Evolutionary conservation across 148 eudicot genomes (phyloP).

Genomic region (Mesembryanthemum crystallinum): DNA sequence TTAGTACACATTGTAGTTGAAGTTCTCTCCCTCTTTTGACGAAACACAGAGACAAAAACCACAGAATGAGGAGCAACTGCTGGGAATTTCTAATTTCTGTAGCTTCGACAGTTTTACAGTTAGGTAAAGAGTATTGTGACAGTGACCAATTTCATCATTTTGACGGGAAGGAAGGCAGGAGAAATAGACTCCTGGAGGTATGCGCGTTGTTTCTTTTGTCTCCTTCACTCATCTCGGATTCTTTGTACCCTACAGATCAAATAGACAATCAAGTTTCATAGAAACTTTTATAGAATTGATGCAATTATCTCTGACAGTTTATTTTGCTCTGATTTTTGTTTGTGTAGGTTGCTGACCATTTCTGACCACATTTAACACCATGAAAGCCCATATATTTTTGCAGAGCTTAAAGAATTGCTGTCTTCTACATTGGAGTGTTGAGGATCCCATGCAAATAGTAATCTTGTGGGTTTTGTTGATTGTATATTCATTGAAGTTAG

Average conservation of each 20-base stretch:
- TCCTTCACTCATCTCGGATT: neutral
- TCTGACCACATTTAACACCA: slow-evolving; percentile 6
- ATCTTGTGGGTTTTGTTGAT: slow-evolving; percentile 12
- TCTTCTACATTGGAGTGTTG: neutral
- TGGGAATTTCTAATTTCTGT: neutral
- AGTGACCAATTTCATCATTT: slow-evolving; percentile 12
- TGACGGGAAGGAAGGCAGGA: neutral
- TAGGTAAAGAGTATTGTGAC: slow-evolving; percentile 17
- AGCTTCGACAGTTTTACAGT: neutral
- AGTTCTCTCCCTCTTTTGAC: neutral
- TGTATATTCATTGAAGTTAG: slow-evolving; percentile 13
- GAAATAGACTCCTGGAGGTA: slow-evolving; percentile 4
- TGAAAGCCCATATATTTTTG: neutral
- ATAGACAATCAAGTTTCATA: too few relatives aligned
- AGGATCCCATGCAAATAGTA: neutral
- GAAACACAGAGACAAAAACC: neutral
- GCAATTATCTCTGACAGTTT: neutral
- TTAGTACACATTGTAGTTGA: neutral
- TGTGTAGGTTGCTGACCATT: slow-evolving; percentile 24
- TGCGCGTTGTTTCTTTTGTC: neutral
- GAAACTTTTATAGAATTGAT: neutral
- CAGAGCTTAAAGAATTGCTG: neutral
- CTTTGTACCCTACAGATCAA: neutral
- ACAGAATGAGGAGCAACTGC: neutral
- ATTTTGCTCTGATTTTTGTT: neutral